Evolutionary conservation across 208 protist species (phyloP), one percentile per base, ranked within the genome.

Genomic region (Crithidia bombi): DNA sequence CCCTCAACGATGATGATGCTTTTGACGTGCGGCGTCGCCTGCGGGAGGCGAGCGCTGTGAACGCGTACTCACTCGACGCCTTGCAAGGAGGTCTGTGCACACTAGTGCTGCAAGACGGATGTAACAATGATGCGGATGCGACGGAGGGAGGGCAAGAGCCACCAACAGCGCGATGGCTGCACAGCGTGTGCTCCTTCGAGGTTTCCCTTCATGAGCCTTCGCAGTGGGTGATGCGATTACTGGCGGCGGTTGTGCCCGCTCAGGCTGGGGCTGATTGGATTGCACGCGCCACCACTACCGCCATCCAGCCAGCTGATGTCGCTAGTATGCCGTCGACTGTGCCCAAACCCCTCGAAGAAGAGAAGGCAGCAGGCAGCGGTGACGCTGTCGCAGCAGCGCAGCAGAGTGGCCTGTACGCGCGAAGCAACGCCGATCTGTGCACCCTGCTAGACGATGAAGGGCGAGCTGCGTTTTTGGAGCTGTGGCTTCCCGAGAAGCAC

Each of bases 401-500:
- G 51, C 32, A 5, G 38, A 5, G 25, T 7, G 35, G 15, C 23
- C 14, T 15, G 38, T 26, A 51, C 38, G 23, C 25, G 23, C 32
- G 28, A 9, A 6, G n/a, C 44, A n/a, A 19, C 3, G 26, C 44
- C 11, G 38, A 17, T 25, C 23, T 65, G 33, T 66, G 69, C 56
- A 58, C 69, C 11, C 10, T 28, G 14, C 32, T 78, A 3, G 50
- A 56, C 43, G 61, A 51, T 0, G 44, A 36, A 17, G 70, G 64
- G 35, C 21, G n/a, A 6, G 59, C 68, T 30, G 61, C 55, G 44
- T 57, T 79, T 36, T 62, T 93, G 26, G 82, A 90, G 64, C 39
- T 93, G 69, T 95, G 90, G 90, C 78, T 95, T 64, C 84, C 86
- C 2, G 79, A 81, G 70, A 92, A 89, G 72, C 86, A 94, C 66